Evolutionary conservation across 306 rosid species (phyloP).

Genomic region (Canavalia ensiformis): DNA sequence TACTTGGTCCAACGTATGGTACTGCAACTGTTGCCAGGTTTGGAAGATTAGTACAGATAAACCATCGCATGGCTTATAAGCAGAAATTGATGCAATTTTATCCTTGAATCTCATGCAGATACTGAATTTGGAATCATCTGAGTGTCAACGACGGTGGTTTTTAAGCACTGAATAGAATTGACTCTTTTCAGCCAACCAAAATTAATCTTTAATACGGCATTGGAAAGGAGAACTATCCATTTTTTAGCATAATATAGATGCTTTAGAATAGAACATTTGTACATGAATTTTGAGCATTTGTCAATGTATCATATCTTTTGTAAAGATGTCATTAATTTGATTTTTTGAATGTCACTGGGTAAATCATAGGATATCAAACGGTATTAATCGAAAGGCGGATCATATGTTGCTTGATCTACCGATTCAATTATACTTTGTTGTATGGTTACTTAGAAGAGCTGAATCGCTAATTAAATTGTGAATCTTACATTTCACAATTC

Average conservation of each 20-base stretch:
- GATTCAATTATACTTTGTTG: background rate
- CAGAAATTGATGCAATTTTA: conserved; percentile 18
- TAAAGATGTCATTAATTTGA: conserved; percentile 33
- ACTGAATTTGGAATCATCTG: conserved; percentile 41
- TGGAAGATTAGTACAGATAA: conserved; percentile 26
- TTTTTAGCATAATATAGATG: conserved; percentile 18
- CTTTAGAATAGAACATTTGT: conserved; percentile 42
- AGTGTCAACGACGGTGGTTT: conserved; percentile 19
- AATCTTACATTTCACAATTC: background rate
- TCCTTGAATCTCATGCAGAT: conserved; percentile 10
- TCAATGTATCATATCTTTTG: conserved; percentile 41
- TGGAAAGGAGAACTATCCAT: conserved; percentile 8
- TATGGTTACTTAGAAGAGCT: background rate
- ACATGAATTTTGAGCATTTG: conserved; percentile 49
- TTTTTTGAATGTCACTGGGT: background rate
- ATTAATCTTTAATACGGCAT: conserved; percentile 6
- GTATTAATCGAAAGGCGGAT: background rate
- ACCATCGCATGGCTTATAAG: conserved; percentile 22
- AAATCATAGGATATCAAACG: conserved; percentile 6
- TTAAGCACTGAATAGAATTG: conserved; percentile 16
- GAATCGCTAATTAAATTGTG: too few species aligned
- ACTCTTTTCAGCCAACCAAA: conserved; percentile 24
- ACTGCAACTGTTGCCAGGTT: conserved; percentile 35
- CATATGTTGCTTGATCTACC: conserved; percentile 1
- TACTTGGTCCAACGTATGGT: conserved; percentile 34